phyloP scores from a whole-genome alignment of 2,329 filamentous ascomycete genomes.

The Neocatenulostroma microsporum region DNA sequence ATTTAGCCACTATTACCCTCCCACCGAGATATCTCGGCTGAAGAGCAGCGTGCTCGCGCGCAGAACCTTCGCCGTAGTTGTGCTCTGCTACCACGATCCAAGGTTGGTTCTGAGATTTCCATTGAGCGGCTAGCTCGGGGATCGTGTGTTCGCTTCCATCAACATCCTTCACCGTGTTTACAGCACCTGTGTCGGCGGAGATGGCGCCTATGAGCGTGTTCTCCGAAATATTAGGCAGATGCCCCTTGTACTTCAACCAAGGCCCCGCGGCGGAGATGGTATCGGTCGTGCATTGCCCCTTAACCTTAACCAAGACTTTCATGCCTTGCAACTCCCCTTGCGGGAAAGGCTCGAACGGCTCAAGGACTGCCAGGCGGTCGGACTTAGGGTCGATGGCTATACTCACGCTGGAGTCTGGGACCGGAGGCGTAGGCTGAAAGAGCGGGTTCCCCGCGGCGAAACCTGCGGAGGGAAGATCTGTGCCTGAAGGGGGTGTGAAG shows the following conservation, averaged over 20 bases:
- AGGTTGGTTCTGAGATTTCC: slow-evolving; percentile 65
- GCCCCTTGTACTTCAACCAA: slow-evolving; percentile 99
- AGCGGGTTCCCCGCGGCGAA: slow-evolving; percentile 72
- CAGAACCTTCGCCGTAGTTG: slow-evolving; percentile 91
- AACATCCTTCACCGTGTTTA: slow-evolving; percentile 84
- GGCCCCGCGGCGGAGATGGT: slow-evolving; percentile 95
- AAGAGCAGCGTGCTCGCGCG: slow-evolving; percentile 80
- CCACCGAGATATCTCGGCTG: slow-evolving; percentile 88
- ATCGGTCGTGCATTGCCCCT: slow-evolving; percentile 97
- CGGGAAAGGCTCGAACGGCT: slow-evolving; percentile 84
- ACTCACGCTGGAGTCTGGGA: slow-evolving; percentile 60
- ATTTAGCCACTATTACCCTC: slow-evolving; percentile 74
- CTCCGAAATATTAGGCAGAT: slow-evolving; percentile 92
- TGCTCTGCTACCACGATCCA: slow-evolving; percentile 97
- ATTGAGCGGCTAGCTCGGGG: slow-evolving; percentile 75
- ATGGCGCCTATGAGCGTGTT: slow-evolving; percentile 95
- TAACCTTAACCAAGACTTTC: slow-evolving; percentile 87
- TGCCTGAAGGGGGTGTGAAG: slow-evolving; percentile 65
- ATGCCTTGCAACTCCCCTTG: slow-evolving; percentile 61
- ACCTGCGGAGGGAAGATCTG: slow-evolving; percentile 57
- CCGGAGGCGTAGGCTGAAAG: slow-evolving; percentile 64
- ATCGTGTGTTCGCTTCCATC: slow-evolving; percentile 64
- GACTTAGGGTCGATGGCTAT: slow-evolving; percentile 73
- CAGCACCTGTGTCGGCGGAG: slow-evolving; percentile 86
- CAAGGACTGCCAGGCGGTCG: slow-evolving; percentile 78